phyloP scores from a whole-genome alignment of 352 stramenopile species.

The Globisporangium okanoganense region DNA sequence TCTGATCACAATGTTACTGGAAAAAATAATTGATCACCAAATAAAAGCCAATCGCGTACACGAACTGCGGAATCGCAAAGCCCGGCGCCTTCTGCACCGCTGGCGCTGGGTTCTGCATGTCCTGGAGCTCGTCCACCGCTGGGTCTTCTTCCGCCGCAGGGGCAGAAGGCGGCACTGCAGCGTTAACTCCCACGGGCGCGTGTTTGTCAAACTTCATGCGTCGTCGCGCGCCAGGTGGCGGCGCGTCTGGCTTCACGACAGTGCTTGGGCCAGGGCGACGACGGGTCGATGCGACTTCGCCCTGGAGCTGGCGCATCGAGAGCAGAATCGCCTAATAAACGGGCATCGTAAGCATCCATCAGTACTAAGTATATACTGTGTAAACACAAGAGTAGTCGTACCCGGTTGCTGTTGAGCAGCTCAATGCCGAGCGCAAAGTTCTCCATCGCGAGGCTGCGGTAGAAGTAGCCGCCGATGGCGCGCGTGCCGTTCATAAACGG shows the following conservation, averaged over 20 bases:
- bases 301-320: conserved; percentile 74
- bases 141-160: conserved; percentile 12
- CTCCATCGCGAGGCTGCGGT: conserved; percentile 58
- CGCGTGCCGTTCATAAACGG: conserved; percentile 96
- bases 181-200: conserved; percentile 2
- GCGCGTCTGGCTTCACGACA: conserved; percentile 43
- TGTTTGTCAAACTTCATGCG: conserved; percentile 72
- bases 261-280: conserved; percentile 39
- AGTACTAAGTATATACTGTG: too few relatives aligned
- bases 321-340: conserved; percentile 79
- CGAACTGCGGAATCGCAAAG: conserved; percentile 59
- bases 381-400: conserved; percentile 12
- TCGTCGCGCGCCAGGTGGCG: conserved; percentile 51
- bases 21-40: conserved; percentile 73
- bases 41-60: conserved; percentile 69
- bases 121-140: conserved; percentile 39
- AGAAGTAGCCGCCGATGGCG: conserved; percentile 92
- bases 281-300: conserved; percentile 54
- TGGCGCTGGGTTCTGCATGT: conserved; percentile 39
- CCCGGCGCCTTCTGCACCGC: conserved; percentile 41
- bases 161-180: conserved; percentile 1
- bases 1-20: conserved; percentile 11
- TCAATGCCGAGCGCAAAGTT: conserved; percentile 76
- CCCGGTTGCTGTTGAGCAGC: conserved; percentile 78
- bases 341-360: too few relatives aligned